phyloP scores from a whole-genome alignment of 1,284 basidiomycete genomes.

The Takashimella tepidaria region DNA sequence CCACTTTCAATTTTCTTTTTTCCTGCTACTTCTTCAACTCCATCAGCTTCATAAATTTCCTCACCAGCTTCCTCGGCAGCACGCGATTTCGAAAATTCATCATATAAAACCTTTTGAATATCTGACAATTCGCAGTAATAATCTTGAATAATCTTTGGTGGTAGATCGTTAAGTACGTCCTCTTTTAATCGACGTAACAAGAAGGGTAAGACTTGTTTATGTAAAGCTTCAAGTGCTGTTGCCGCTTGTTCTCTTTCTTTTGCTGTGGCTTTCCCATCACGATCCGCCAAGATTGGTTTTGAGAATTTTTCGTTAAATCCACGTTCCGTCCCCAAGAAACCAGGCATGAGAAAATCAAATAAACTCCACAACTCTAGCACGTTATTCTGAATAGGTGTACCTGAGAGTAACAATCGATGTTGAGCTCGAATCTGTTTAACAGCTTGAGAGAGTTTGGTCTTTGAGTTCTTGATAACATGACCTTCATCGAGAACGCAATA shows the following conservation, averaged over 20 bases:
- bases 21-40: constrained; percentile 41
- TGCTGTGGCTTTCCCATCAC: constrained; percentile 80
- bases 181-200: constrained; percentile 93
- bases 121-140: constrained; percentile 98
- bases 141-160: constrained; percentile 99
- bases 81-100: constrained; percentile 81
- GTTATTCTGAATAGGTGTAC: constrained; percentile 99
- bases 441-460: constrained; percentile 95
- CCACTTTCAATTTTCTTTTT: constrained; percentile 49
- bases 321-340: constrained; percentile 91
- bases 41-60: constrained; percentile 36
- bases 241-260: constrained; percentile 95
- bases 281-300: constrained; percentile 90
- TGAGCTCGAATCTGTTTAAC: constrained; percentile 87
- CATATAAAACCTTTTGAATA: constrained; percentile 87
- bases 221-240: constrained; percentile 87
- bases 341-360: constrained; percentile 99
- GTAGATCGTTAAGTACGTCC: constrained; percentile 91
- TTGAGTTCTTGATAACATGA: constrained; percentile 97
- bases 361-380: constrained; percentile 97
- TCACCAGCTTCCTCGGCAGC: constrained; percentile 63
- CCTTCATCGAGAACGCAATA: constrained; percentile 99
- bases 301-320: constrained; percentile 94
- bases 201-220: constrained; percentile 99
- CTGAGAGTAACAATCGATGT: constrained; percentile 89